phyloP scores from a whole-genome alignment of 805 yeast genomes.

The Zygosaccharomyces pseudorouxii region DNA sequence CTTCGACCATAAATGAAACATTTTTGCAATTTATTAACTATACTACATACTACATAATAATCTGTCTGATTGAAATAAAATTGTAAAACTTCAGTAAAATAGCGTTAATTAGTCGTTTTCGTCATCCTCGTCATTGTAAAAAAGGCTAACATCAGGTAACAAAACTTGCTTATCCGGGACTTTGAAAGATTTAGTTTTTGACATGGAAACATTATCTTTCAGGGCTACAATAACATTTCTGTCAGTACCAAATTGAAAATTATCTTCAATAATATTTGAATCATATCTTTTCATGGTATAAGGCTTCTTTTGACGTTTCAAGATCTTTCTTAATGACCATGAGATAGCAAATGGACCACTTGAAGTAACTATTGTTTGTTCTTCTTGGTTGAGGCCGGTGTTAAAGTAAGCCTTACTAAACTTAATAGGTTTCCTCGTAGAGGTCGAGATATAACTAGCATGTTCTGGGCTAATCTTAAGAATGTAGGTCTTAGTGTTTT shows the following conservation, averaged over 20 bases:
- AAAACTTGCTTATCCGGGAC: constrained; percentile 48
- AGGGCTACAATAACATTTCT: constrained; percentile 68
- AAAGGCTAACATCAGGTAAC: constrained; percentile 11
- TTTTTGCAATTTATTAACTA: background rate
- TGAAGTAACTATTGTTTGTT: constrained; percentile 69
- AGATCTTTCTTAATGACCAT: constrained; percentile 66
- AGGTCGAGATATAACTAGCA: constrained; percentile 52
- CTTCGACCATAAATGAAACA: constrained; percentile 14
- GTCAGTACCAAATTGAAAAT: constrained; percentile 70
- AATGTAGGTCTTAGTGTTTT: constrained; percentile 65
- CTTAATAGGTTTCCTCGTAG: constrained; percentile 44
- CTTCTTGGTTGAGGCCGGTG: constrained; percentile 58
- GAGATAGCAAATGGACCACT: constrained; percentile 78
- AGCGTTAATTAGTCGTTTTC: constrained; percentile 1
- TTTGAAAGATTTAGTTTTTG: constrained; percentile 53
- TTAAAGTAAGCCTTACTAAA: constrained; percentile 79
- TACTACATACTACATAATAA: constrained; percentile 1
- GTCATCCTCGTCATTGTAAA: constrained; percentile 12
- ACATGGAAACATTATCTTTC: constrained; percentile 72
- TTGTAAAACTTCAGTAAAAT: background rate
- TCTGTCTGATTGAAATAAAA: background rate
- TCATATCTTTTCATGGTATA: constrained; percentile 62
- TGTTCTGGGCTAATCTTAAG: constrained; percentile 69
- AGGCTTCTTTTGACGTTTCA: constrained; percentile 49
- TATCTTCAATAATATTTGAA: constrained; percentile 64